phyloP scores from a whole-genome alignment of 345 rosid genomes.

The Syzygium oleosum region DNA sequence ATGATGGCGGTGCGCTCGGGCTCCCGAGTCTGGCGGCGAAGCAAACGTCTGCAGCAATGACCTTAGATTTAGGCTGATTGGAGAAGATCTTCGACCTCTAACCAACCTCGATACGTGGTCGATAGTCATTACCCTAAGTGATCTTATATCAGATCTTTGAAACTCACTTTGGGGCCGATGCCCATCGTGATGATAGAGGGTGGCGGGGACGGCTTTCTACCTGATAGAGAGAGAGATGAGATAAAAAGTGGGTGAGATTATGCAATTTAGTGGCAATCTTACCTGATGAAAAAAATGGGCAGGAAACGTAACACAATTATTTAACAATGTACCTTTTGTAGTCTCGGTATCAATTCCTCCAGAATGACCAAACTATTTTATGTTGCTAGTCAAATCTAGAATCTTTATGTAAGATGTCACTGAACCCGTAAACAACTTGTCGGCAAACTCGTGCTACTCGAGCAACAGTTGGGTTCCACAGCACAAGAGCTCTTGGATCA shows the following conservation, averaged over 20 bases:
- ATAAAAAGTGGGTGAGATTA: not conserved
- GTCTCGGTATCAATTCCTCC: too few species aligned
- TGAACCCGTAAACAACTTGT: too few species aligned
- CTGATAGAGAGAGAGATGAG: not conserved
- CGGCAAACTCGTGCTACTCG: too few species aligned
- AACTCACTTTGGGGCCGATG: not conserved
- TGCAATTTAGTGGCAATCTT: not conserved
- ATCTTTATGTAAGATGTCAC: too few species aligned
- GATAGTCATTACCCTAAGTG: not conserved
- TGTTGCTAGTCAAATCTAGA: too few species aligned
- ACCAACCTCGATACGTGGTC: not conserved
- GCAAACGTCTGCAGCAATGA: not conserved
- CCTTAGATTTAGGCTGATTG: not conserved
- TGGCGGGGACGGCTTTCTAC: not conserved
- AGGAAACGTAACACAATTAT: too few species aligned
- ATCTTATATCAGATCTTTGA: not conserved
- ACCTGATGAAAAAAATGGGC: not conserved
- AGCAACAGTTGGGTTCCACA: too few species aligned
- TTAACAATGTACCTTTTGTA: too few species aligned
- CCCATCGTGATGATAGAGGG: not conserved
- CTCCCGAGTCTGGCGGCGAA: not conserved
- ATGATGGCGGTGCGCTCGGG: not conserved
- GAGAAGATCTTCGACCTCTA: not conserved
- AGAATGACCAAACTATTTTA: too few species aligned
- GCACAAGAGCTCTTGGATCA: too few species aligned